These are phyloP conservation scores for Basidiobolus heterosporus DNA, from an alignment of 371 early-diverging fungal species.

Conservation along the genomic window DNA sequence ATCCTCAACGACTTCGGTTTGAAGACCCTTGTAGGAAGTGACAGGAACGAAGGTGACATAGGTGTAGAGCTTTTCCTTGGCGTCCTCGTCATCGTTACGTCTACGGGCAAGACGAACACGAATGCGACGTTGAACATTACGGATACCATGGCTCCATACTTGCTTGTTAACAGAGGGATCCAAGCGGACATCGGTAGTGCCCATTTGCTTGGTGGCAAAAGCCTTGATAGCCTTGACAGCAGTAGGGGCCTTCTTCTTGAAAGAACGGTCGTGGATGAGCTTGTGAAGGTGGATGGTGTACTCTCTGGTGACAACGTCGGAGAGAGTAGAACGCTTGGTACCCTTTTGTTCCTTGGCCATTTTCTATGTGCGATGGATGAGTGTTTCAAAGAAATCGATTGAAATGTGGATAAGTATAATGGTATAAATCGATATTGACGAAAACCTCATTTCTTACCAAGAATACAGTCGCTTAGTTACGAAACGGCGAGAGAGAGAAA, in stretches of 20 bases:
- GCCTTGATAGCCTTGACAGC: constrained; percentile 81
- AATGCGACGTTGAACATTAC: constrained; percentile 78
- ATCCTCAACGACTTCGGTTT: constrained; percentile 36
- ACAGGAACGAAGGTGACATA: constrained; percentile 71
- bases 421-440: too few species aligned
- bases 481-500: too few species aligned
- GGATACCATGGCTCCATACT: constrained; percentile 80
- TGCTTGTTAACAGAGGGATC: constrained; percentile 65
- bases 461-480: too few species aligned
- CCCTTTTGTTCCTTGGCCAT: constrained; percentile 33
- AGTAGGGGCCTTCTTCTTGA: constrained; percentile 91
- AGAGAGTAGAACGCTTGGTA: constrained; percentile 40
- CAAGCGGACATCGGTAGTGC: constrained; percentile 69
- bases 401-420: too few species aligned
- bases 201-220: constrained; percentile 78
- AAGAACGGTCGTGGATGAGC: constrained; percentile 62
- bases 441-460: too few species aligned
- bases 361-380: not conserved
- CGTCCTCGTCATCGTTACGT: constrained; percentile 86
- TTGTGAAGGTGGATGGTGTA: constrained; percentile 93
- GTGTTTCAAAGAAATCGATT: too few species aligned
- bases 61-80: constrained; percentile 88
- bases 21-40: constrained; percentile 68
- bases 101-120: constrained; percentile 81
- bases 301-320: constrained; percentile 73